phyloP scores from a whole-genome alignment of 2,329 filamentous ascomycete genomes.

The Claviceps monticola region DNA sequence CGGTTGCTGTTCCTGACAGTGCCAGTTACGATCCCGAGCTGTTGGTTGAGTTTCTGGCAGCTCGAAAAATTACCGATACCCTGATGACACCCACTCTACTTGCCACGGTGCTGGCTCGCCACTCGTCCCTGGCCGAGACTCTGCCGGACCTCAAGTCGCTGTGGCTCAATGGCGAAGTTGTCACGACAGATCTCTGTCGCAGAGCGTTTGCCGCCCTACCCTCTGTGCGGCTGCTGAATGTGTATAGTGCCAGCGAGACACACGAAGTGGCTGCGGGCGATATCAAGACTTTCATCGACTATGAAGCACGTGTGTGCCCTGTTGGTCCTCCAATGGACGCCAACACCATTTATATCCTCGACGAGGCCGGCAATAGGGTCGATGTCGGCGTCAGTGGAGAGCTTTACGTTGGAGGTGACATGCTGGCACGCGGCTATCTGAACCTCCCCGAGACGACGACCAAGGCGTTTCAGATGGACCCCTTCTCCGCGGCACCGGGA shows the following conservation, averaged over 20 bases:
- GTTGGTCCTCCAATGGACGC: constrained; percentile 58
- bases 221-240: constrained; percentile 57
- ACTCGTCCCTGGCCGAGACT: constrained; percentile 48
- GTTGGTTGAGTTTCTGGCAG: constrained; percentile 55
- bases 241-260: constrained; percentile 72
- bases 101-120: constrained; percentile 57
- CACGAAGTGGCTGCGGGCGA: constrained; percentile 70
- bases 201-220: constrained; percentile 55
- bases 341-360: constrained; percentile 57
- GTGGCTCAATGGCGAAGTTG: constrained; percentile 75
- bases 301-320: constrained; percentile 53
- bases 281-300: constrained; percentile 51
- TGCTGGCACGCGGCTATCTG: constrained; percentile 64
- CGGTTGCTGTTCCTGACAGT: constrained; percentile 61
- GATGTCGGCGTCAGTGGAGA: constrained; percentile 52
- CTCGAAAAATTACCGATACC: constrained; percentile 59
- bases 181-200: constrained; percentile 61
- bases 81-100: constrained; percentile 73
- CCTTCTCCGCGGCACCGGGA: constrained; percentile 43
- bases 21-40: constrained; percentile 64
- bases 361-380: constrained; percentile 53
- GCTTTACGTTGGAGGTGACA: constrained; percentile 59
- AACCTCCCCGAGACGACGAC: constrained; percentile 68
- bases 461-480: constrained; percentile 54
- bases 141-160: constrained; percentile 55